Percentiles rank a stretch among this genome's conserved stretches.
phyloP scores from a whole-genome alignment of 2,329 filamentous ascomycete genomes.

The Hypoxylon sp. region DNA sequence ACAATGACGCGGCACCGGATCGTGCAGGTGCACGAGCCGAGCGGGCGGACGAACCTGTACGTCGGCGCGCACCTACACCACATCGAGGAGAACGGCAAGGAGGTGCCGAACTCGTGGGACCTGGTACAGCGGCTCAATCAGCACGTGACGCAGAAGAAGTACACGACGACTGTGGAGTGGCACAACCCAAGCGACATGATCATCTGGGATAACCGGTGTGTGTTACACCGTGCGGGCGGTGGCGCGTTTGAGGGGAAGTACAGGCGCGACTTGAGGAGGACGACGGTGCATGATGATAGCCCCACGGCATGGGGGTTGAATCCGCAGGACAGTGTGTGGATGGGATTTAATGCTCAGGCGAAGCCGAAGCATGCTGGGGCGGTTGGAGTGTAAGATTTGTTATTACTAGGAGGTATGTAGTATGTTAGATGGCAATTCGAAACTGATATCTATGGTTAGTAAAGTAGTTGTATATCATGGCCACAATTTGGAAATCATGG shows the following conservation, averaged over 20 bases:
- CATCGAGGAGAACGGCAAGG: conserved; percentile 60
- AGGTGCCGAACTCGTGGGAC: conserved; percentile 54
- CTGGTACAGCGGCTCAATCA: conserved; percentile 60
- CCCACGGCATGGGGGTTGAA: conserved; percentile 59
- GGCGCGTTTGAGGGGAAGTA: conserved; percentile 65
- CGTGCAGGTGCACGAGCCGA: conserved; percentile 66
- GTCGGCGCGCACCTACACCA: conserved; percentile 68
- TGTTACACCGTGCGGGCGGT: conserved; percentile 67
- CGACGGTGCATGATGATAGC: conserved; percentile 67
- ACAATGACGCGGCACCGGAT: conserved; percentile 64
- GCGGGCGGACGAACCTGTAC: conserved; percentile 67
- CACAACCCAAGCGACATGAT: conserved; percentile 64
- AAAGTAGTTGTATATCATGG: background rate
- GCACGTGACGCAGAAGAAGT: conserved; percentile 64
- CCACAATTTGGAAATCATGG: conserved; percentile 1
- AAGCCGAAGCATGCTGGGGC: conserved; percentile 31
- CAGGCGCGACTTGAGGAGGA: conserved; percentile 67
- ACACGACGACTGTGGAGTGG: conserved; percentile 64
- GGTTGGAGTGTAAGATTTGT: conserved; percentile 18
- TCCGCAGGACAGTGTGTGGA: conserved; percentile 43
- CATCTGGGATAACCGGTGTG: conserved; percentile 72
- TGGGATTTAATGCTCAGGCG: conserved; percentile 43
- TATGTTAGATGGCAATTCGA: background rate
- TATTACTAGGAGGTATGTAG: background rate
- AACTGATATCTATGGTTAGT: background rate